Evolutionary conservation across 2,329 filamentous ascomycete genomes (phyloP).

Genomic region (Pyricularia sp.): DNA sequence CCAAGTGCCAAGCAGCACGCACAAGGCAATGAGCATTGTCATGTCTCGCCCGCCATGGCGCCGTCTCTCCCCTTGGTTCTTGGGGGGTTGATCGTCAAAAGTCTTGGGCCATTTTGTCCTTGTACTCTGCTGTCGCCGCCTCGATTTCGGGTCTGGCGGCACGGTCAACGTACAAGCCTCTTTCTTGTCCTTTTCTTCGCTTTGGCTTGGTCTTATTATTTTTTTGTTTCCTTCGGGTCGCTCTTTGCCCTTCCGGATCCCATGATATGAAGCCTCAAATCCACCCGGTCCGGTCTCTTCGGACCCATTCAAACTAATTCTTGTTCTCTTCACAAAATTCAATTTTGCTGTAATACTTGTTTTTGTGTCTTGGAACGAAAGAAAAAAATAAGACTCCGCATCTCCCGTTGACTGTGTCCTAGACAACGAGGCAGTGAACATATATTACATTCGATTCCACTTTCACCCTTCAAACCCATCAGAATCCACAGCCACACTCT

Average conservation of each 20-base stretch:
- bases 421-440: neutral
- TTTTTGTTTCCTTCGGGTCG: neutral
- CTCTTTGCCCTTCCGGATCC: neutral
- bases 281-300: neutral
- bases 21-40: neutral
- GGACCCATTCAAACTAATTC: neutral
- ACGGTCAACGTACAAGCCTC: neutral
- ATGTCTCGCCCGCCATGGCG: neutral
- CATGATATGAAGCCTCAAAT: neutral
- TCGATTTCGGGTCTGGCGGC: neutral
- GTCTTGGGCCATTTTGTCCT: neutral
- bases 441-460: neutral
- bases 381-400: neutral
- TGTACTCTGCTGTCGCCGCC: neutral
- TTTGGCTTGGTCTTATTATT: neutral
- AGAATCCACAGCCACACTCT: neutral
- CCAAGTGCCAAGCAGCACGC: neutral
- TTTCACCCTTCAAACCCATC: neutral
- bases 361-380: neutral
- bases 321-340: neutral
- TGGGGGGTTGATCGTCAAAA: neutral
- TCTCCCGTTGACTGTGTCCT: neutral
- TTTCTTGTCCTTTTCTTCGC: slow-evolving; percentile 1
- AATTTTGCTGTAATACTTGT: neutral
- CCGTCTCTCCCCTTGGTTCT: neutral